Evolutionary conservation across 352 stramenopile species (phyloP), one percentile per base, ranked within the genome.

Genomic region (Phytopythium chamaehyphon): DNA sequence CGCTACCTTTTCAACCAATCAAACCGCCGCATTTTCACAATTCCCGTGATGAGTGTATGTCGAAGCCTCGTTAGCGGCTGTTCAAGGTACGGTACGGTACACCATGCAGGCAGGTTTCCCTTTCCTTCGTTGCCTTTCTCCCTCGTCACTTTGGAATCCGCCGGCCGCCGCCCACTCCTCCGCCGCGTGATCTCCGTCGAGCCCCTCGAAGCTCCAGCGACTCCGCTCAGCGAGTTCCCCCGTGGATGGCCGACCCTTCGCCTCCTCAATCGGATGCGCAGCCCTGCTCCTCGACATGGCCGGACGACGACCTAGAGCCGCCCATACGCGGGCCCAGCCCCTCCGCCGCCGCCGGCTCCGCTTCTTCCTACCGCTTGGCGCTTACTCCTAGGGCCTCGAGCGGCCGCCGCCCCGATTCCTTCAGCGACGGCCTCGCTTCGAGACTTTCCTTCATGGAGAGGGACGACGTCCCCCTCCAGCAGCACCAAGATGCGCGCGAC

Each of bases 321-420:
- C 18, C 45, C 26, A 26, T 28, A 16, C 26, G 26, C 26, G 45
- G 10, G 18, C n/a, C n/a, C n/a, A 33, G 26, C 33, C 18, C 28
- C 26, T 51, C 31, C 45, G 28, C 45, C 18, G 45, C 51, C 49
- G 51, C 54, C 23, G 63, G 64, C 59, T 77, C 69, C 57, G 81
- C 73, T 74, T 81, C 70, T 72, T 85, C 62, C 40, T 87, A 86
- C 71, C 71, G 59, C 60, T 64, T 56, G 62, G 66, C 69, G 69
- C 69, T 44, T 71, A 89, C 78, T 74, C 71, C 78, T 86, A 86
- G 69, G 63, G 71, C 63, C 45, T 64, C 59, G 47, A 55, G 39
- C 45, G 62, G 48, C 54, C 61, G 69, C 40, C 24, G 45, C 15
- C 48, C 52, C 23, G 28, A 31, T n/a, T 67, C 54, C 48, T 47